Percentiles rank a stretch among this genome's conserved stretches.
phyloP scores from a whole-genome alignment of 441 rosid species.

The Capsella rubella region DNA sequence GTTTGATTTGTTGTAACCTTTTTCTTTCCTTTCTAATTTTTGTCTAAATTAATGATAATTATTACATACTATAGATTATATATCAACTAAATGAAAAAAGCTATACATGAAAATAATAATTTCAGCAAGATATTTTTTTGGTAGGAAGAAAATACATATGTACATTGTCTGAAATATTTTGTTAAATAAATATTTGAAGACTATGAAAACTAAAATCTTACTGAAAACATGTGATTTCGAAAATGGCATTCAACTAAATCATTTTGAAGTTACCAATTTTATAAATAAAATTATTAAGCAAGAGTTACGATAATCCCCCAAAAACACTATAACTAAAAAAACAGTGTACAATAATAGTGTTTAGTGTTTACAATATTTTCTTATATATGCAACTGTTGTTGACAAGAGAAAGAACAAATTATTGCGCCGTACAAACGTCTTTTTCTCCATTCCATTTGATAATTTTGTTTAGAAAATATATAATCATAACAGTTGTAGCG shows the following conservation, averaged over 20 bases:
- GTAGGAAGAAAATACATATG: neutral
- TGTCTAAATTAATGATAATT: neutral
- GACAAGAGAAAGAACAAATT: slow-evolving; percentile 1
- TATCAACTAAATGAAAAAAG: neutral
- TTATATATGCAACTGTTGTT: slow-evolving; percentile 17
- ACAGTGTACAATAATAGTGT: too few species aligned
- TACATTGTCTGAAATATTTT: neutral
- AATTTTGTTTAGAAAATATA: neutral
- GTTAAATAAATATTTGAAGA: neutral
- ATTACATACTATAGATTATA: neutral
- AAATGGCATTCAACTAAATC: neutral
- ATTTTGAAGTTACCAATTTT: neutral
- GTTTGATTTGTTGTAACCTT: neutral
- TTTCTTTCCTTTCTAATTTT: neutral
- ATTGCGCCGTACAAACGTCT: slow-evolving; percentile 34
- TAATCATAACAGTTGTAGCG: neutral
- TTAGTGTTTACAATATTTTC: too few species aligned
- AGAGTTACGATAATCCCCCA: neutral
- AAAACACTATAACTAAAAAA: neutral
- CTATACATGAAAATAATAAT: neutral
- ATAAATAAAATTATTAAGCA: neutral
- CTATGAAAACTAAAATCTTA: neutral
- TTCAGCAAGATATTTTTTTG: neutral
- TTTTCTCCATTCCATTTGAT: slow-evolving; percentile 21
- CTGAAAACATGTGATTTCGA: neutral